Evolutionary conservation across 345 rosid genomes (phyloP).

Genomic region (Pistacia integerrima): DNA sequence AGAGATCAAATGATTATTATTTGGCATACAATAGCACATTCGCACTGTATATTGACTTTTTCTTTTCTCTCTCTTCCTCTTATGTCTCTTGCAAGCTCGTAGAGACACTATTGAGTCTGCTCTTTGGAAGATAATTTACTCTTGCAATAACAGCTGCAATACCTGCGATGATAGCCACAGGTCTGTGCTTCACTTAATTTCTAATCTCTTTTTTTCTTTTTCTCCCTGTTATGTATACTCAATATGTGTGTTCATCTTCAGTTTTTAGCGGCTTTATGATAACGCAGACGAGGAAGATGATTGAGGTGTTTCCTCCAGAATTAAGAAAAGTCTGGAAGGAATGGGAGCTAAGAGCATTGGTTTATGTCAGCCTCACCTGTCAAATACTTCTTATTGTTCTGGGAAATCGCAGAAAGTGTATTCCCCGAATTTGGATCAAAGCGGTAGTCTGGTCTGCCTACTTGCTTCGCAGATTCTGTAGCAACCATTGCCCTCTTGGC

Average conservation of each 20-base stretch:
- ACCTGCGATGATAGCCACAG: too few relatives aligned
- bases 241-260: neutral
- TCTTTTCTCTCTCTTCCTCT: neutral
- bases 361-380: conserved; percentile 21
- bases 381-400: conserved; percentile 23
- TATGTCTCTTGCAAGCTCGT: too few relatives aligned
- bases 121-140: too few relatives aligned
- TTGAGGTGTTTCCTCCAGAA: neutral
- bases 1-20: too few relatives aligned
- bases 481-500: conserved; percentile 4
- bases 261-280: neutral
- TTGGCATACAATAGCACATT: too few relatives aligned
- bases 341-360: conserved; percentile 32
- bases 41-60: too few relatives aligned
- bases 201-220: too few relatives aligned
- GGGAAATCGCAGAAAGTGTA: conserved; percentile 20
- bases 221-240: neutral
- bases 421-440: neutral
- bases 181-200: too few relatives aligned
- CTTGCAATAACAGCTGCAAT: too few relatives aligned
- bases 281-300: neutral
- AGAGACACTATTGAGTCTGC: too few relatives aligned
- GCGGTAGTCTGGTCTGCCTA: conserved; percentile 29
- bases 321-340: conserved; percentile 16
- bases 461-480: conserved; percentile 30